Evolutionary conservation across 2,329 filamentous ascomycete species (phyloP).

Genomic region (Phaeophleospora eucalypticola): DNA sequence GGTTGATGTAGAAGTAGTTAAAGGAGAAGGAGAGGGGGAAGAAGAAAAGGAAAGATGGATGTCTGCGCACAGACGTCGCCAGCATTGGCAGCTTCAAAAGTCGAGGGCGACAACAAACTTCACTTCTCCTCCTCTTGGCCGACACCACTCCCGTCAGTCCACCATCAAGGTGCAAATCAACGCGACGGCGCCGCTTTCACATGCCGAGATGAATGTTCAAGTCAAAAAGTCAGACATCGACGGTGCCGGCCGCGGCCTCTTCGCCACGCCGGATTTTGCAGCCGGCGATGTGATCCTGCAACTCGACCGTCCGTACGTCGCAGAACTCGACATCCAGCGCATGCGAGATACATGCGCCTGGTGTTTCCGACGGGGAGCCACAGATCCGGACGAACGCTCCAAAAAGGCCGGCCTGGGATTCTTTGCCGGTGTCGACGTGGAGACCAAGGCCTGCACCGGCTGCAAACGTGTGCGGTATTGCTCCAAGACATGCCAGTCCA

Average conservation of each 20-base stretch:
- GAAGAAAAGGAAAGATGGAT: no score
- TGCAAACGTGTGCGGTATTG: conserved; percentile 59
- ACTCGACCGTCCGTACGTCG: conserved; percentile 50
- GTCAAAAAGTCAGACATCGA: conserved; percentile 22
- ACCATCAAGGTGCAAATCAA: conserved; percentile 8
- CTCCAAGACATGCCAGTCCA: conserved; percentile 56
- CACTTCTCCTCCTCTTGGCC: no score
- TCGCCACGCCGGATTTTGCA: conserved; percentile 47
- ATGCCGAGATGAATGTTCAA: conserved; percentile 19
- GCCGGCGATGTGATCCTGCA: conserved; percentile 48
- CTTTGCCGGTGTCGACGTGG: conserved; percentile 15
- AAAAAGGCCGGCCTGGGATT: conserved; percentile 30
- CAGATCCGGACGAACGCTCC: conserved; percentile 20
- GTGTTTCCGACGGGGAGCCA: conserved; percentile 43
- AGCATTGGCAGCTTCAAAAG: no score
- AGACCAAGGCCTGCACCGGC: conserved; percentile 53
- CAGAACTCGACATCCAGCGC: conserved; percentile 51
- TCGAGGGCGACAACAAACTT: no score
- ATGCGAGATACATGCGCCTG: conserved; percentile 54
- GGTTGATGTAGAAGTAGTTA: no score
- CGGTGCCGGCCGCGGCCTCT: conserved; percentile 50
- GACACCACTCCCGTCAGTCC: no score
- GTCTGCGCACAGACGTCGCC: no score
- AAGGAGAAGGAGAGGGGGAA: no score
- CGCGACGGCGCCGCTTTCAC: neutral